These are phyloP conservation scores for Neurospora tetraspora DNA, from an alignment of 495 filamentous ascomycete genomes.

Conservation along the genomic window DNA sequence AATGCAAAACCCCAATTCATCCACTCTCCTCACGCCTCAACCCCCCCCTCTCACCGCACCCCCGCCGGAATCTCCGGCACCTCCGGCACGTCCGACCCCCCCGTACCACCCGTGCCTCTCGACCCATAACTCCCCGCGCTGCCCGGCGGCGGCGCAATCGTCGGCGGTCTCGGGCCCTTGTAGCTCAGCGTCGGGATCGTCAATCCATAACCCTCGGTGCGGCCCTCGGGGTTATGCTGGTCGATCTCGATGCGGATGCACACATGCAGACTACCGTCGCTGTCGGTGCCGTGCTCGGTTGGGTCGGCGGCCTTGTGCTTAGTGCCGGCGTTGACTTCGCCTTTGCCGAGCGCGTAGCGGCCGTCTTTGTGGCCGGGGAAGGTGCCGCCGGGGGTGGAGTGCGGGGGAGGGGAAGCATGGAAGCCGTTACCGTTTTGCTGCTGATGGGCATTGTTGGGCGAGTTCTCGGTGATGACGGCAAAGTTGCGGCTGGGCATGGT, in stretches of 20 bases:
- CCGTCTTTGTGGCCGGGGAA: conserved; percentile 31
- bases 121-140: neutral
- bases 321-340: conserved; percentile 57
- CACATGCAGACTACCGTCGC: conserved; percentile 57
- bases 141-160: conserved; percentile 6
- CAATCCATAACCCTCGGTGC: conserved; percentile 60
- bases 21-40: neutral
- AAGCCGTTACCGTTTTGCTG: conserved; percentile 15
- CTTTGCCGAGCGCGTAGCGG: conserved; percentile 50
- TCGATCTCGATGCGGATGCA: conserved; percentile 61
- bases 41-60: neutral
- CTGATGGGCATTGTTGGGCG: conserved; percentile 27
- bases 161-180: conserved; percentile 16
- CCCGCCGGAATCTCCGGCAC: neutral
- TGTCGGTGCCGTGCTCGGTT: conserved; percentile 37
- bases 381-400: conserved; percentile 4
- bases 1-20: neutral
- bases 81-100: neutral
- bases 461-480: conserved; percentile 68
- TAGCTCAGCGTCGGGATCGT: conserved; percentile 41
- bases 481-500: conserved; percentile 92
- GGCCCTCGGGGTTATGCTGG: conserved; percentile 50
- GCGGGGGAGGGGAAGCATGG: conserved; percentile 1
- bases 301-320: conserved; percentile 50
- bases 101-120: neutral